phyloP scores from a whole-genome alignment of 805 yeast genomes.

The Starmera amethionina region DNA sequence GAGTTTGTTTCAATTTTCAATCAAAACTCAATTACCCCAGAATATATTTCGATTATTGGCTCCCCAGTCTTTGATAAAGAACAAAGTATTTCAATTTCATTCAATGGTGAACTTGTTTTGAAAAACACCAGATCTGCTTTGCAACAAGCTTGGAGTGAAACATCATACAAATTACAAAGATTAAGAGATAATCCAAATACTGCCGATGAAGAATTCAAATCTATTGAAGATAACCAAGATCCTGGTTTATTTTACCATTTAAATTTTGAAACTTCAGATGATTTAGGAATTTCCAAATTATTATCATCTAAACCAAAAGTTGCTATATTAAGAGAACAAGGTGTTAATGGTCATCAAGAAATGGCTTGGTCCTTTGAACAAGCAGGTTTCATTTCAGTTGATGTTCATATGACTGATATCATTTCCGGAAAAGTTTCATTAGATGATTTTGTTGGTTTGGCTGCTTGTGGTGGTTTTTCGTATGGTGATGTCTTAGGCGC shows the following conservation, averaged over 20 bases:
- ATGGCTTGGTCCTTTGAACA: conserved; percentile 96
- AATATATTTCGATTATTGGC: conserved; percentile 56
- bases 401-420: conserved; percentile 94
- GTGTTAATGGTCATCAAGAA: conserved; percentile 96
- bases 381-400: conserved; percentile 91
- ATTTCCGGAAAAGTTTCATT: conserved; percentile 61
- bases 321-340: conserved; percentile 95
- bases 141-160: conserved; percentile 78
- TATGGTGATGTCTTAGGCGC: conserved; percentile 99
- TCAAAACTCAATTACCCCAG: conserved; percentile 47
- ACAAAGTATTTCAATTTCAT: conserved; percentile 38
- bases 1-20: conserved; percentile 46
- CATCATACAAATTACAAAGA: conserved; percentile 84
- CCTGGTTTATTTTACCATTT: conserved; percentile 85
- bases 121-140: conserved; percentile 53
- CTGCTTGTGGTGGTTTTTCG: conserved; percentile 98
- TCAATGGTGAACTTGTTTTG: conserved; percentile 38
- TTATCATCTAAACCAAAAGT: conserved; percentile 60
- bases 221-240: conserved; percentile 69
- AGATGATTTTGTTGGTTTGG: conserved; percentile 80
- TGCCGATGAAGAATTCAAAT: conserved; percentile 76
- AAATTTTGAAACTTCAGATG: conserved; percentile 53
- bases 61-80: conserved; percentile 49
- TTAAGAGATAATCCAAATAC: conserved; percentile 90
- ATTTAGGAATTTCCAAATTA: conserved; percentile 28